phyloP scores from a whole-genome alignment of 768 basidiomycete species.

The Sporobolomyces roseus region DNA sequence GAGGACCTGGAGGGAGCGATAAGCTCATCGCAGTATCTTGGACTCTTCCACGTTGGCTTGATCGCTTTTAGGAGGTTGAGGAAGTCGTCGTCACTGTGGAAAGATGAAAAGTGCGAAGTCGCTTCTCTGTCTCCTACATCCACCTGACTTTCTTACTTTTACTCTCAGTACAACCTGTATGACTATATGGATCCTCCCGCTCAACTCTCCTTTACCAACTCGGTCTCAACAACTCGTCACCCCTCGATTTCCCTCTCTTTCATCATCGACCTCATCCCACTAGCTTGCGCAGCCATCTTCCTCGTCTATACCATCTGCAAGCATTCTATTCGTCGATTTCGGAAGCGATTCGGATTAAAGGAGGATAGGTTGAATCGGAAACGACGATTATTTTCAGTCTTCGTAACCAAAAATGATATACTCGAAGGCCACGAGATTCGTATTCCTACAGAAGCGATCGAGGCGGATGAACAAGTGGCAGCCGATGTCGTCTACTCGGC shows the following conservation, averaged over 20 bases:
- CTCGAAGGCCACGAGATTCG: not conserved
- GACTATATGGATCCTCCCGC: too few species aligned
- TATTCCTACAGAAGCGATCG: not conserved
- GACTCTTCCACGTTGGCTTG: not conserved
- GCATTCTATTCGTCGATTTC: not conserved
- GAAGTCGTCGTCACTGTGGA: too few species aligned
- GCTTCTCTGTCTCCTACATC: too few species aligned
- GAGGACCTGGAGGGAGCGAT: not conserved
- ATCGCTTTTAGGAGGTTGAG: too few species aligned
- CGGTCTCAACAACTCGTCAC: not conserved
- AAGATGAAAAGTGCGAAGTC: too few species aligned
- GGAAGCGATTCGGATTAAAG: not conserved
- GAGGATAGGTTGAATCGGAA: not conserved
- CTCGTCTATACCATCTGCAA: not conserved
- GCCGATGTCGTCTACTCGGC: constrained; percentile 10
- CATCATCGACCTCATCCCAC: not conserved
- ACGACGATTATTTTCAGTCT: constrained; percentile 3
- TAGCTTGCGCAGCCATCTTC: constrained; percentile 1
- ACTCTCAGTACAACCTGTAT: too few species aligned
- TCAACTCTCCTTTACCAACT: too few species aligned
- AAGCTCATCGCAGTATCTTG: not conserved
- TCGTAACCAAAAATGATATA: not conserved
- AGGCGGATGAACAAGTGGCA: not conserved
- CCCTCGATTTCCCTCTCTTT: not conserved
- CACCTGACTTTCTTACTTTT: too few species aligned